phyloP scores from a whole-genome alignment of 768 basidiomycete species.

The Amanita rimosa region DNA sequence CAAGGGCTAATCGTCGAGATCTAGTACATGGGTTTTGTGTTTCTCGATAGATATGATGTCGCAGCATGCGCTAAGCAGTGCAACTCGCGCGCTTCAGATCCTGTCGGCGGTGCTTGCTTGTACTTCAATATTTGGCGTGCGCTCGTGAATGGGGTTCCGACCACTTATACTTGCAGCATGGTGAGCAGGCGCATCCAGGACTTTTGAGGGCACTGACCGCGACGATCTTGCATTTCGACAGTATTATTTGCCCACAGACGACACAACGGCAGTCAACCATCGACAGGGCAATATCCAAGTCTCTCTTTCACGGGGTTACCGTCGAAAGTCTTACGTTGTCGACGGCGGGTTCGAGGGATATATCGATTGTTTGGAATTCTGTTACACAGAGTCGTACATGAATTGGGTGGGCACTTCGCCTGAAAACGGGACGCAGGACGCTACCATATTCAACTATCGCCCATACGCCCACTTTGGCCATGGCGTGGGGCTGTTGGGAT shows the following conservation, averaged over 20 bases:
- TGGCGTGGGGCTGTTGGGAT: constrained; percentile 31
- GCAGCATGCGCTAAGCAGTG: constrained; percentile 33
- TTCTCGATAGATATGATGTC: constrained; percentile 38
- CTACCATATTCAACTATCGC: constrained; percentile 30
- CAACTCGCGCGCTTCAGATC: constrained; percentile 30
- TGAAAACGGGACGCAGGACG: constrained; percentile 25
- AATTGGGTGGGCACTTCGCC: constrained; percentile 30
- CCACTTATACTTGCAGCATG: constrained; percentile 40
- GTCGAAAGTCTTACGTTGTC: constrained; percentile 22
- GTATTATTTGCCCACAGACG: constrained; percentile 34
- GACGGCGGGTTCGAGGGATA: constrained; percentile 36
- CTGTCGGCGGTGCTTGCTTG: constrained; percentile 31
- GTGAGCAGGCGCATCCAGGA: constrained; percentile 16
- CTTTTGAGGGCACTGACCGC: not conserved
- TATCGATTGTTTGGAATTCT: constrained; percentile 26
- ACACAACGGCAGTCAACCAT: constrained; percentile 31
- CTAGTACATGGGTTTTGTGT: constrained; percentile 42
- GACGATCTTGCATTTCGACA: constrained; percentile 8
- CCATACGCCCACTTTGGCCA: constrained; percentile 29
- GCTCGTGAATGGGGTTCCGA: constrained; percentile 30
- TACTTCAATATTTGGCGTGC: constrained; percentile 48
- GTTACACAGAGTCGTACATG: constrained; percentile 23
- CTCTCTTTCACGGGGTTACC: constrained; percentile 36
- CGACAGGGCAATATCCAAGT: constrained; percentile 34
- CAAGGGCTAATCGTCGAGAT: not conserved